These are phyloP conservation scores for Striga asiatica DNA, from an alignment of 257 asterid genomes.

Conservation along the genomic window DNA sequence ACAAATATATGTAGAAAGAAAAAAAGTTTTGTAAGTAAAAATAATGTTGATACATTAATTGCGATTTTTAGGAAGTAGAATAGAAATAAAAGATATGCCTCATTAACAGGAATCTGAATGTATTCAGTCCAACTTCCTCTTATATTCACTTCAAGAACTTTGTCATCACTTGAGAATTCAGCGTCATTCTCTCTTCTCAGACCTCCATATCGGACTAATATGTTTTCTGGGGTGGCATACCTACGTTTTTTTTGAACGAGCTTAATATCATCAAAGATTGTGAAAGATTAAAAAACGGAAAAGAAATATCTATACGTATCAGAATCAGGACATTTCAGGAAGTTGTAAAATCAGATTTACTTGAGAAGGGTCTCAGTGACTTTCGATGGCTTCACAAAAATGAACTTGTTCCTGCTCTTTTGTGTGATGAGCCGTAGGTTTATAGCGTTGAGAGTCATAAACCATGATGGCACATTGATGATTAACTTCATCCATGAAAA, in stretches of 20 bases:
- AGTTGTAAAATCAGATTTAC: constrained; percentile 21
- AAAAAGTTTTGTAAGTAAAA: not conserved
- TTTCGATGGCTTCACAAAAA: constrained; percentile 56
- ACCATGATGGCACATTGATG: constrained; percentile 69
- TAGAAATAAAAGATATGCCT: too few relatives aligned
- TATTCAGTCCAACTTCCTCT: constrained; percentile 26
- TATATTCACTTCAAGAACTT: constrained; percentile 48
- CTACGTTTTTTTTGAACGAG: constrained; percentile 18
- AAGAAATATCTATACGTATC: not conserved
- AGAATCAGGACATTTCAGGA: not conserved
- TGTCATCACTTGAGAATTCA: constrained; percentile 58
- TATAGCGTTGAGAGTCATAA: constrained; percentile 43
- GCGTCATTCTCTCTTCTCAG: constrained; percentile 51
- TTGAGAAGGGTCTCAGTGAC: constrained; percentile 69
- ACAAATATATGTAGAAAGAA: not conserved
- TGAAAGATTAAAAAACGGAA: not conserved
- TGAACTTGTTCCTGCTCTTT: constrained; percentile 43
- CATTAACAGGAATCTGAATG: constrained; percentile 46
- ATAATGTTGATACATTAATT: not conserved
- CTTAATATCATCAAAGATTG: not conserved
- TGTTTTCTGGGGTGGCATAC: constrained; percentile 48
- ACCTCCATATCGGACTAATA: constrained; percentile 56
- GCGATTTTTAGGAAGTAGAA: too few relatives aligned
- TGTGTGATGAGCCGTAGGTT: constrained; percentile 43
- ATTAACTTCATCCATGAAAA: constrained; percentile 42